Conservation (phyloP, 2,329 filamentous ascomycete species). For the Claviceps purpurea region DNA sequence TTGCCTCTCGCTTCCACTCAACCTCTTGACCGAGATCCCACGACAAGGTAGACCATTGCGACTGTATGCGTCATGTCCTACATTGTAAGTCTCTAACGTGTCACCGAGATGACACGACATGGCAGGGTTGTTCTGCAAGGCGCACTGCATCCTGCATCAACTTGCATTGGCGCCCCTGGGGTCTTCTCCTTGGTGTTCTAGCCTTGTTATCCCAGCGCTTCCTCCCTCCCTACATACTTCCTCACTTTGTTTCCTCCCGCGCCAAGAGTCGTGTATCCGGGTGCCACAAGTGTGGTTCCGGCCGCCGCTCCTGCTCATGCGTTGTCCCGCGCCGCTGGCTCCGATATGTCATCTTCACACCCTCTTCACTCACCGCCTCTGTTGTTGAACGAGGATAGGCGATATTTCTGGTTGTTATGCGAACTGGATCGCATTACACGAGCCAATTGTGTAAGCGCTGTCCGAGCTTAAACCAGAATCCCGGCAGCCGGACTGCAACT, state of each 20-base stretch:
- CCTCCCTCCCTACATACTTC: slow-evolving; percentile 1
- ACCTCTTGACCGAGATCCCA: slow-evolving; percentile 4
- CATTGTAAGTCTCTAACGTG: slow-evolving; percentile 20
- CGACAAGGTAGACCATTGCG: slow-evolving; percentile 10
- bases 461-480: not conserved
- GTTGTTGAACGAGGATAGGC: slow-evolving; percentile 1
- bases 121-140: slow-evolving; percentile 10
- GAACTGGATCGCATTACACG: not conserved
- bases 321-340: slow-evolving; percentile 2
- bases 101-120: slow-evolving; percentile 5
- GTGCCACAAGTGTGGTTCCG: slow-evolving; percentile 1
- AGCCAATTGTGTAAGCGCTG: not conserved
- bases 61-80: slow-evolving; percentile 25
- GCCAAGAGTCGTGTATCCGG: not conserved
- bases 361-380: slow-evolving; percentile 7
- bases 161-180: slow-evolving; percentile 1
- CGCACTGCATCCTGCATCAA: slow-evolving; percentile 2
- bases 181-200: slow-evolving; percentile 1
- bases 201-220: slow-evolving; percentile 2
- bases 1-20: slow-evolving; percentile 4
- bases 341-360: slow-evolving; percentile 5
- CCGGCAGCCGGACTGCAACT: not conserved
- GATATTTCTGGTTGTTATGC: slow-evolving; percentile 3
- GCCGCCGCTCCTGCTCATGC: slow-evolving; percentile 3
- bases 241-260: not conserved